Conservation (phyloP, 1,284 basidiomycete genomes). For the Phellopilus nigrolimitatus region DNA sequence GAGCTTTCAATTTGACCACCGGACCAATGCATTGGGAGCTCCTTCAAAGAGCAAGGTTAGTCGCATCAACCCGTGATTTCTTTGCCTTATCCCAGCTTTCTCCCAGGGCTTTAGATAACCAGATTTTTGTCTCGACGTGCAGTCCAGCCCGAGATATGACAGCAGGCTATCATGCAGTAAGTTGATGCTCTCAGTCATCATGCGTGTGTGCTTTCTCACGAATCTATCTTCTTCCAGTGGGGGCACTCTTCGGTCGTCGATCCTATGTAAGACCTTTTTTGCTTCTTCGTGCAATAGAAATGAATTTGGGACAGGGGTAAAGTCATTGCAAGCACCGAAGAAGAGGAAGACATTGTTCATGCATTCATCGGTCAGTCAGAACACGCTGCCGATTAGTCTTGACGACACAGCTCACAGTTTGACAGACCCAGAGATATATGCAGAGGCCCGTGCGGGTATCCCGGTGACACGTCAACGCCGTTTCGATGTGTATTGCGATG, state of each 20-base stretch:
- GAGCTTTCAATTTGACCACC: constrained; percentile 88
- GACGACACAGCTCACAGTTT: constrained; percentile 12
- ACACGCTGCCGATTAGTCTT: background rate
- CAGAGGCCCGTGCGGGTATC: constrained; percentile 73
- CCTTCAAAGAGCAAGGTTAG: constrained; percentile 77
- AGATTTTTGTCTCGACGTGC: constrained; percentile 93
- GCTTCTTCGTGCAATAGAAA: background rate
- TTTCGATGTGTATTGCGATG: constrained; percentile 88
- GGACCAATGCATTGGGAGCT: constrained; percentile 97
- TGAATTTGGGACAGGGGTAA: constrained; percentile 54
- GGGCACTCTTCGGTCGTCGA: constrained; percentile 89
- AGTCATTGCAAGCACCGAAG: constrained; percentile 73
- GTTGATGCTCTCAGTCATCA: constrained; percentile 30
- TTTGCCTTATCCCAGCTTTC: background rate
- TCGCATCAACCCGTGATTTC: background rate
- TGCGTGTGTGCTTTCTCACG: background rate
- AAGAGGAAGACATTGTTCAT: constrained; percentile 79
- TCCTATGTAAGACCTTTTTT: constrained; percentile 73
- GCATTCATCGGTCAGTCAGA: constrained; percentile 68
- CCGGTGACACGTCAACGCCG: constrained; percentile 86
- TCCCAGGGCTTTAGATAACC: constrained; percentile 88
- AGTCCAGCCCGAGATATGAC: constrained; percentile 87
- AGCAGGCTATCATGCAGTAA: constrained; percentile 81
- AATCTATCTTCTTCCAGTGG: constrained; percentile 48
- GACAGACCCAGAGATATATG: constrained; percentile 67